phyloP scores from a whole-genome alignment of 192 early-diverging fungal species.

The Dissophora ornata region DNA sequence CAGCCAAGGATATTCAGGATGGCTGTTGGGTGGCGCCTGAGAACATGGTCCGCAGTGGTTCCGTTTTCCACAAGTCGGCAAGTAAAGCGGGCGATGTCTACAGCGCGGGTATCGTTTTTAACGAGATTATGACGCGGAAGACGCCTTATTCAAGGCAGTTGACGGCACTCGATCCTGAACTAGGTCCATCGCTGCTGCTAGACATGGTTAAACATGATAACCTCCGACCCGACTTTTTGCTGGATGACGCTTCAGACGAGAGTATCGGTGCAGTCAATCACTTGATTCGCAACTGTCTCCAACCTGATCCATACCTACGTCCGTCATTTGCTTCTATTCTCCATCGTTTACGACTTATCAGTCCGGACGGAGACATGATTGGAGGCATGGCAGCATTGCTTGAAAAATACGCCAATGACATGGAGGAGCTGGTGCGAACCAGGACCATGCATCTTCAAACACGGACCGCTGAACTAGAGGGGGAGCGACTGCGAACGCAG shows the following conservation, averaged over 20 bases:
- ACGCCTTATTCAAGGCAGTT: conserved; percentile 46
- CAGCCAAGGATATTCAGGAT: conserved; percentile 28
- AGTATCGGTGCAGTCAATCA: conserved; percentile 48
- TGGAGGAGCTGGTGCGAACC: conserved; percentile 57
- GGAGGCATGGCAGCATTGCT: conserved; percentile 57
- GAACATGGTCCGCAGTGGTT: conserved; percentile 16
- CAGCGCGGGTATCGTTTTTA: conserved; percentile 59
- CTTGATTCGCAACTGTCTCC: conserved; percentile 43
- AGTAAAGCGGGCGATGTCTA: conserved; percentile 23
- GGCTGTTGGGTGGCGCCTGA: conserved; percentile 44
- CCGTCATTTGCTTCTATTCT: conserved; percentile 34
- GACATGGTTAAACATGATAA: conserved; percentile 40
- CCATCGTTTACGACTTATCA: conserved; percentile 40
- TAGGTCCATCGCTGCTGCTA: conserved; percentile 14
- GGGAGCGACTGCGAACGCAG: conserved; percentile 51
- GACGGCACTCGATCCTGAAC: conserved; percentile 3
- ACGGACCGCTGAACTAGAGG: conserved; percentile 57
- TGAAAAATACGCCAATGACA: conserved; percentile 59
- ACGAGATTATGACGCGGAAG: conserved; percentile 60
- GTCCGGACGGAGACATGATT: conserved; percentile 53
- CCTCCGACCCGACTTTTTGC: conserved; percentile 41
- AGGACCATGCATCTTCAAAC: conserved; percentile 56
- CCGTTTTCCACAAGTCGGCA: conserved; percentile 10
- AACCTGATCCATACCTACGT: conserved; percentile 29
- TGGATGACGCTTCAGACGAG: conserved; percentile 48